These are phyloP conservation scores for Hirschioporus abietinus DNA, from an alignment of 768 basidiomycete species.

Conservation along the genomic window DNA sequence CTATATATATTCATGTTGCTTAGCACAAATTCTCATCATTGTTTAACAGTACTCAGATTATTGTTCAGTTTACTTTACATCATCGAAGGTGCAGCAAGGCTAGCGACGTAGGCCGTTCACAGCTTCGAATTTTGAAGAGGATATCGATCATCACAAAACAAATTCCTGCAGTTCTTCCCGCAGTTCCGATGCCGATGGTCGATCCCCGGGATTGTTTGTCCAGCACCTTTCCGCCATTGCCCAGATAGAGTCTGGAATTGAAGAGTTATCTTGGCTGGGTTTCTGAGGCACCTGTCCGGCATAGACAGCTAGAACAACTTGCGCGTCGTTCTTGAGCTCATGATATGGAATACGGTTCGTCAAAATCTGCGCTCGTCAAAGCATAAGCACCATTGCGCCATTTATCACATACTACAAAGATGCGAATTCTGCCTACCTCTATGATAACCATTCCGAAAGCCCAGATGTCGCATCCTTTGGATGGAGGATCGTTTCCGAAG, in stretches of 20 bases:
- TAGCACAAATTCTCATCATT: too few relatives aligned
- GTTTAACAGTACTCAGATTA: too few relatives aligned
- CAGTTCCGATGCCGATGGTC: slow-evolving; percentile 8
- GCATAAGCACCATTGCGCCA: slow-evolving; percentile 2
- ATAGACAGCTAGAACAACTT: background rate
- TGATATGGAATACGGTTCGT: background rate
- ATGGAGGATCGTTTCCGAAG: background rate
- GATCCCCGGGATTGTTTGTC: slow-evolving; percentile 7
- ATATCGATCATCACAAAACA: too few relatives aligned
- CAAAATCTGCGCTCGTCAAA: background rate
- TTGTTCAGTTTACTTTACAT: too few relatives aligned
- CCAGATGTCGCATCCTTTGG: slow-evolving; percentile 1
- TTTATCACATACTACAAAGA: background rate
- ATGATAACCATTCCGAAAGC: slow-evolving; percentile 4
- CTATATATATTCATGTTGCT: too few relatives aligned
- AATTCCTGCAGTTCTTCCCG: background rate
- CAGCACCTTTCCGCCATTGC: slow-evolving; percentile 8
- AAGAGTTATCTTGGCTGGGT: background rate
- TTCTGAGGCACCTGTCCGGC: background rate
- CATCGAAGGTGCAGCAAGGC: too few relatives aligned
- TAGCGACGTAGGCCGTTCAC: too few relatives aligned
- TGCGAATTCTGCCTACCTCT: slow-evolving; percentile 2
- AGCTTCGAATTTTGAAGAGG: too few relatives aligned
- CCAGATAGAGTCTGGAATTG: slow-evolving; percentile 9
- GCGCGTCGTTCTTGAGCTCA: background rate